phyloP scores from a whole-genome alignment of 176 grass and related monocot species.

The Sorghum bicolor region Sorghum_bicolor_NCBIv3 NC_012876.2:61903501-61904000 shows the following conservation, averaged over 20 bases:
- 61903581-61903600: background rate
- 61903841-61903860: slow-evolving; percentile 78
- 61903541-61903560: slow-evolving; percentile 48
- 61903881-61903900: slow-evolving; percentile 77
- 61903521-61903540: slow-evolving; percentile 77
- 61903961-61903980: slow-evolving; percentile 73
- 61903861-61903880: slow-evolving; percentile 71
- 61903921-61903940: slow-evolving; percentile 83
- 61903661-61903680: background rate
- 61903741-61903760: background rate
- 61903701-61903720: background rate
- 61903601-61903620: background rate
- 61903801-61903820: slow-evolving; percentile 16
- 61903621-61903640: background rate
- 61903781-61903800: background rate
- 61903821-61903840: slow-evolving; percentile 48
- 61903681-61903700: background rate
- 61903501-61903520: slow-evolving; percentile 82
- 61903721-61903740: background rate
- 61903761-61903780: background rate
- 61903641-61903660: background rate
- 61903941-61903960: slow-evolving; percentile 80
- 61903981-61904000: slow-evolving; percentile 73
- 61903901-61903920: slow-evolving; percentile 67
- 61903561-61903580: slow-evolving; percentile 13